phyloP scores from a whole-genome alignment of 2,329 filamentous ascomycete genomes.

The Talaromyces sp. region DNA sequence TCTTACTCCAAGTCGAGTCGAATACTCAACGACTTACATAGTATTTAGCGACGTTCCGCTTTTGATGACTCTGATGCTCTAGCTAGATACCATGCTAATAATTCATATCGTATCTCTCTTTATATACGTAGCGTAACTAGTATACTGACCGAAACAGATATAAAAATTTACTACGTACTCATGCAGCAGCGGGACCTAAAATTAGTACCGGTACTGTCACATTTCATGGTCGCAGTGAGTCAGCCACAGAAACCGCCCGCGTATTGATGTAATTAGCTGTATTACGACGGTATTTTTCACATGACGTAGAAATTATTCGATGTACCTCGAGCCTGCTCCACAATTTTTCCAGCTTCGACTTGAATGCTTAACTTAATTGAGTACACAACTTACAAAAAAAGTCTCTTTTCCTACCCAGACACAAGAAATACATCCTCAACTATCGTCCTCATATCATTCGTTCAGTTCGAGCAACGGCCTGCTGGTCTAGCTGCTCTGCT shows the following conservation, averaged over 20 bases:
- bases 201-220: constrained; percentile 6
- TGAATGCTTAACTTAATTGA: background rate
- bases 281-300: constrained; percentile 24
- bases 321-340: constrained; percentile 2
- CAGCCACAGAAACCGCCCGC: background rate
- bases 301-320: constrained; percentile 37
- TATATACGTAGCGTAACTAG: background rate
- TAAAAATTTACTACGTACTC: too few relatives aligned
- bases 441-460: background rate
- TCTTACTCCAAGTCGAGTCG: background rate
- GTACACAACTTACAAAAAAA: background rate
- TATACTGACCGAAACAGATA: too few relatives aligned
- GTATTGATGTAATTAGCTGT: background rate
- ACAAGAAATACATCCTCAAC: background rate
- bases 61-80: background rate
- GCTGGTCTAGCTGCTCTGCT: background rate
- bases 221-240: background rate
- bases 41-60: background rate
- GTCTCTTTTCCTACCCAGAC: background rate
- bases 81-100: background rate
- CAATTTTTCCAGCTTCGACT: constrained; percentile 22
- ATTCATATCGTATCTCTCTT: background rate
- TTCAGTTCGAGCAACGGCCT: background rate
- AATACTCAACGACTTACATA: background rate
- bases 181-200: constrained; percentile 5